Base-by-base conservation (phyloP, 345 rosid species). In the Boechera retrofracta region DNA sequence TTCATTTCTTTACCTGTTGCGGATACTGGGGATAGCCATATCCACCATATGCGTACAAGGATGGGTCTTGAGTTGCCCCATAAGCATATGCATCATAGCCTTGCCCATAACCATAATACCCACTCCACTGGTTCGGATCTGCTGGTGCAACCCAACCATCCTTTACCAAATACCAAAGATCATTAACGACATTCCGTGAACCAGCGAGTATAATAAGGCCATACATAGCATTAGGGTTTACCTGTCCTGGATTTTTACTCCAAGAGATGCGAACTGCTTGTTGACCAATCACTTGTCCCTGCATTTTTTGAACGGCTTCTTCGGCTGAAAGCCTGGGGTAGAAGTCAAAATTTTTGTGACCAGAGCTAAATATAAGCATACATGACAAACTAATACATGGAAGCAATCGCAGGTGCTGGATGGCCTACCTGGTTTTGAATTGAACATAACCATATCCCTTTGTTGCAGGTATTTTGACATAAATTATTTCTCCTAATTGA, bases 381-480 rank as follows among this genome's bases (percentile, higher is more conserved):
- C 26, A 11, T 31, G 70, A 38, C 3, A 68, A 36, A 60, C 36
- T 4, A 3, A 48, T 13, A 62, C 35, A 71, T 28, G 67, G 76
- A 57, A 56, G 18, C 63, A 77, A 57, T 65, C 31, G 7, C 31
- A 47, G 7, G 56, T 65, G 49, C 63, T 6, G 10, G 58, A 52
- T 51, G 41, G 69, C 63, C 32, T 70, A 90, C 99, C 97, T 91
- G 42, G 88, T 81, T 53, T 82, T 86, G 64, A 90, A 91, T 62
- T 91, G 98, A 61, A 95, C 86, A 84, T 83, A 95, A 33, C 97
- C 98, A 41, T 96, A 95, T 80, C 96, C 99, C 81, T 88, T 91
- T 61, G 91, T 88, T 28, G 68, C 83, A 71, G 98, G 99, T 87
- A 95, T 95, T 78, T 92, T 91, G 73, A 86, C 90, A 82, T 82